Conservation (phyloP, 345 rosid genomes). For the Pistacia integerrima region DNA sequence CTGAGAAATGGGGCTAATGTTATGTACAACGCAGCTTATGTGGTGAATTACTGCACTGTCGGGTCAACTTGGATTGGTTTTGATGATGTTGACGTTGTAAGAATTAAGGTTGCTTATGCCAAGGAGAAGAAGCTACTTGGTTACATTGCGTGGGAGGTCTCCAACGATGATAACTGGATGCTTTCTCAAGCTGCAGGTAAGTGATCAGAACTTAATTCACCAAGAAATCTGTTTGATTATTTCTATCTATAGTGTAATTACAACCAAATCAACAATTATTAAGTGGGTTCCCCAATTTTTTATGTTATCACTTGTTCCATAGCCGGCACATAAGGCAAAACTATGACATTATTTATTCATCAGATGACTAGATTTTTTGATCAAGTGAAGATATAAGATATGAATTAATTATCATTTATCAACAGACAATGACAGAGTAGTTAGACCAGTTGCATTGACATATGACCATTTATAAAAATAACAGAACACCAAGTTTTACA, state of each 20-base stretch:
- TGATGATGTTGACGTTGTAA: conserved; percentile 28
- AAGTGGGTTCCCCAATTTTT: no score
- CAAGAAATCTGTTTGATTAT: neutral
- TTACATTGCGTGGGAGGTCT: no score
- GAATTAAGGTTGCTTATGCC: no score
- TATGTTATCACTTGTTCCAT: neutral
- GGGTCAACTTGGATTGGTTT: conserved; percentile 45
- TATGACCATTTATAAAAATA: no score
- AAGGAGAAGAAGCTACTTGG: no score
- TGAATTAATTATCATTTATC: no score
- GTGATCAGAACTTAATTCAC: neutral
- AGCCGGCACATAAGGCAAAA: neutral
- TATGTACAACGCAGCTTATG: conserved; percentile 37
- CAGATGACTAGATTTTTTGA: no score
- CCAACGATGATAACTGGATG: conserved; percentile 21
- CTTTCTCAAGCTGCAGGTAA: conserved; percentile 43
- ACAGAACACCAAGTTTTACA: no score
- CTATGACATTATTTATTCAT: neutral
- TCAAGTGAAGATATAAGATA: no score
- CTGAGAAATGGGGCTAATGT: conserved; percentile 26
- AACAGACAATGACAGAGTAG: no score
- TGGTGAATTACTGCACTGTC: conserved; percentile 24
- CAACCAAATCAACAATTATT: no score
- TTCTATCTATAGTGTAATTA: neutral
- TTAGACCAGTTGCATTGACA: no score